These are phyloP conservation scores for Curvularia sp. DNA, from an alignment of 2,329 filamentous ascomycete genomes.

Conservation along the genomic window DNA sequence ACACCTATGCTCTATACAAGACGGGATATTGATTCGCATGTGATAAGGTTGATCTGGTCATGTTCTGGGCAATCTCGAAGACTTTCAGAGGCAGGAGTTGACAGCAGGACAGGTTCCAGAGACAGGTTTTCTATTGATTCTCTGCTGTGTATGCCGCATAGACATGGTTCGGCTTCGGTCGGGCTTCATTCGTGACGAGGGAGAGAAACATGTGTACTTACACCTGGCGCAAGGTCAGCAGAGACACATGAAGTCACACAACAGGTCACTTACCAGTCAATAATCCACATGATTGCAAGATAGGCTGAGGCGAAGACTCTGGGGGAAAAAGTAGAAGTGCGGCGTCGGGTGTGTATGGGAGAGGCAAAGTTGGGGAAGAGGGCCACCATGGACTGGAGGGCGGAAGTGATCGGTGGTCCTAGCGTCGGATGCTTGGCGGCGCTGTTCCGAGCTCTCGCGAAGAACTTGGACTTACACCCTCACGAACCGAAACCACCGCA, in stretches of 20 bases:
- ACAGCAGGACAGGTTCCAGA: background rate
- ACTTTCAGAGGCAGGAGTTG: background rate
- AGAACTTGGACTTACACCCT: constrained; percentile 53
- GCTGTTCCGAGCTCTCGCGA: constrained; percentile 27
- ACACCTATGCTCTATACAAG: background rate
- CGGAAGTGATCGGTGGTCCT: constrained; percentile 7
- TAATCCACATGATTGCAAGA: constrained; percentile 75
- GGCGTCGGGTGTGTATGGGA: constrained; percentile 5
- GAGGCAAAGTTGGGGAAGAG: constrained; percentile 16
- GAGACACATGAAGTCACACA: background rate
- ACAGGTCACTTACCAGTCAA: constrained; percentile 72
- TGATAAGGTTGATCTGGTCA: constrained; percentile 1
- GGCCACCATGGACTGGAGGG: constrained; percentile 11
- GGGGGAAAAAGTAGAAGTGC: background rate
- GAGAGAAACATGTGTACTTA: constrained; percentile 30
- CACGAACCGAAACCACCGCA: constrained; percentile 52
- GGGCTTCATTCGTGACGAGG: constrained; percentile 6
- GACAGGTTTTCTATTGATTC: background rate
- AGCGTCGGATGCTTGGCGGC: constrained; percentile 18
- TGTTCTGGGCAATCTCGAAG: background rate
- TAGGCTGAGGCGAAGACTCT: constrained; percentile 6
- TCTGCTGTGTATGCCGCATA: background rate
- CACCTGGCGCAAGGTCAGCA: constrained; percentile 37
- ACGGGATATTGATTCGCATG: constrained; percentile 2
- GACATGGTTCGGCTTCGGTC: background rate